Percentiles rank a stretch among this genome's conserved stretches.
Conservation (phyloP, 2,329 filamentous ascomycete genomes). For the Rugonectria rugulosa region DNA sequence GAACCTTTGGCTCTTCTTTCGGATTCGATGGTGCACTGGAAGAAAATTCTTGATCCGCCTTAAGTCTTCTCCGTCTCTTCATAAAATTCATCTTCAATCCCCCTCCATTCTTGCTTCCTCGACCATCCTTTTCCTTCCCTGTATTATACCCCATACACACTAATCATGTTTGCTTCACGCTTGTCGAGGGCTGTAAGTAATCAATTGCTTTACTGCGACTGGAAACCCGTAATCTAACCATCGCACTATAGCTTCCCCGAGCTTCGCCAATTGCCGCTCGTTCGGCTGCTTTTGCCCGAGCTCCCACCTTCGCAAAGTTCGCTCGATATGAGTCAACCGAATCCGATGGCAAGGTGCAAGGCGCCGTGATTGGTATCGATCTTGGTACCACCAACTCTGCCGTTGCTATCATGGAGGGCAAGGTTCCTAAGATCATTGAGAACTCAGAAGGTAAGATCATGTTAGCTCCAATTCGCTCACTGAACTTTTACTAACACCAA, state of each 20-base stretch:
- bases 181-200: constrained; percentile 77
- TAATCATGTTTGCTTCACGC: constrained; percentile 73
- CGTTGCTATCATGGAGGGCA: constrained; percentile 97
- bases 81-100: constrained; percentile 41
- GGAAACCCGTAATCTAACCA: constrained; percentile 25
- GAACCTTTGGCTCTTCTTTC: constrained; percentile 50
- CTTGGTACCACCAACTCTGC: constrained; percentile 98
- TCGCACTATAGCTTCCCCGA: constrained; percentile 72
- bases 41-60: constrained; percentile 46
- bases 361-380: constrained; percentile 97
- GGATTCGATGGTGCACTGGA: constrained; percentile 50
- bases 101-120: constrained; percentile 40
- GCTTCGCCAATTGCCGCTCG: constrained; percentile 73
- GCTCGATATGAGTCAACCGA: constrained; percentile 77
- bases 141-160: constrained; percentile 45
- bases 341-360: constrained; percentile 77
- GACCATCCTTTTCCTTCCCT: constrained; percentile 43
- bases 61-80: constrained; percentile 33
- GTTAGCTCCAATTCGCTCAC: constrained; percentile 16
- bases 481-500: constrained; percentile 11
- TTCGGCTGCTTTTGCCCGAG: constrained; percentile 71
- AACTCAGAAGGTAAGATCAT: constrained; percentile 81
- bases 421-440: constrained; percentile 93
- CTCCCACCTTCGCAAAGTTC: constrained; percentile 76
- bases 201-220: constrained; percentile 12